Evolutionary conservation across 177 flowering plant genomes (phyloP), one percentile per base, ranked within the genome.

Genomic region (Vitis hybrid): DNA sequence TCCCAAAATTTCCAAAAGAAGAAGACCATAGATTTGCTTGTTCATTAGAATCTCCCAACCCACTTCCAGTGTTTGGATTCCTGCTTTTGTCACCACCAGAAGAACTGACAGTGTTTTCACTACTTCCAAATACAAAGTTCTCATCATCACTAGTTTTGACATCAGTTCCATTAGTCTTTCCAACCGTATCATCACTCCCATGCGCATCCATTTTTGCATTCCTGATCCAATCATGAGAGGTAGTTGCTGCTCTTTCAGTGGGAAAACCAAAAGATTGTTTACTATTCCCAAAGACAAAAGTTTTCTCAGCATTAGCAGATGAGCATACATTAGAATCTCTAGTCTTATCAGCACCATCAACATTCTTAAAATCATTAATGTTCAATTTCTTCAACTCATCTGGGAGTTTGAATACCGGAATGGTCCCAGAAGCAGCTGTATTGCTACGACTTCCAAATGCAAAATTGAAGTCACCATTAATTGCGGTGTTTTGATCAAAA

Each of bases 351-450:
- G 38, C 7, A 62, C 68, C 75, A 69, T 28, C 62, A 52, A 58
- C 68, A 59, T 59, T 69, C 17, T 59, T 60, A 62, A 19, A 19
- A 44, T 65, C 71, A 62, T 71, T 70, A 53, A 83, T 78, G 64
- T 77, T 79, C 75, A 83, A 68, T 65, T 81, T 86, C 71, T 62
- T 60, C 79, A 81, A 66, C 59, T 80, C 77, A 76, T 76, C 76
- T 3, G 68, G 76, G 4, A 87, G 79, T 59, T 61, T 33, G 72
- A 24, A 65, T 17, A 51, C 38, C 17, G 74, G 64, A 63, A 1
- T 64, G 51, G 66, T 14, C 20, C 59, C 64, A 64, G 62, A 66
- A 64, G 65, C 60, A 68, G 56, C 51, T 64, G 71, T 11, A 59
- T 49, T 65, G 59, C 53, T 12, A n/a, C 73, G 20, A 61, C 58